These are phyloP conservation scores for Aureococcus anophagefferens DNA, from an alignment of 108 stramenopile genomes.

Conservation along the genomic window DNA sequence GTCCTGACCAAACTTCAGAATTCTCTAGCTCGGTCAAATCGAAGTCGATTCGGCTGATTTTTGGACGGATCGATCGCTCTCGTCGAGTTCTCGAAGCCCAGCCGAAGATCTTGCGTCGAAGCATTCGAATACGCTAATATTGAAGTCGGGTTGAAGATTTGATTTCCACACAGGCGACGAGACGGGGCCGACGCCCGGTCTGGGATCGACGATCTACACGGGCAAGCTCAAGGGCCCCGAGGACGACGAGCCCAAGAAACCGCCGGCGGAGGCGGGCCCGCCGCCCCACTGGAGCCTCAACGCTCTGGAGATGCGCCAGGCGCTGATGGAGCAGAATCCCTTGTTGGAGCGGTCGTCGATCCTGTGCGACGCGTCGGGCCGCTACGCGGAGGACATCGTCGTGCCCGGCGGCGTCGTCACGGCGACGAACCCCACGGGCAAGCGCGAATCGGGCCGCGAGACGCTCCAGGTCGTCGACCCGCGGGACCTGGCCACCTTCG, in stretches of 20 bases:
- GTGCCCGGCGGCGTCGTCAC: not conserved
- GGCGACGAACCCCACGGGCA: not conserved
- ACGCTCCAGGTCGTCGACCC: not conserved
- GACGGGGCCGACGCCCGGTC: not conserved
- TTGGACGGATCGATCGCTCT: no score
- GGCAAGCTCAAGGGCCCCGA: not conserved
- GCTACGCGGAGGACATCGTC: constrained; percentile 1
- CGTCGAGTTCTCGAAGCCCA: no score
- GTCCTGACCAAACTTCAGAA: no score
- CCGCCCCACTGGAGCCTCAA: not conserved
- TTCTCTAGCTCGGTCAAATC: no score
- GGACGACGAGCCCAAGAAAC: constrained; percentile 1
- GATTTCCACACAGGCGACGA: no score
- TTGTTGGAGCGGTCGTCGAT: not conserved
- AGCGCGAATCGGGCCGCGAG: not conserved
- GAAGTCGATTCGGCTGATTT: no score
- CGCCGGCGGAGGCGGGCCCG: not conserved
- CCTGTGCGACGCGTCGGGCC: constrained; percentile 4
- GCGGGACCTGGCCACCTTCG: not conserved
- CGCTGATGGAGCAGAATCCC: not conserved
- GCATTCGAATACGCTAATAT: no score
- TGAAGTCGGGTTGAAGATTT: no score
- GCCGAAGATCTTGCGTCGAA: no score
- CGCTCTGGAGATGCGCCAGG: constrained; percentile 1
- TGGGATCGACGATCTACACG: not conserved